Base-by-base conservation (phyloP, 148 eudicot genomes). In the Rhododendron ovatum region DNA sequence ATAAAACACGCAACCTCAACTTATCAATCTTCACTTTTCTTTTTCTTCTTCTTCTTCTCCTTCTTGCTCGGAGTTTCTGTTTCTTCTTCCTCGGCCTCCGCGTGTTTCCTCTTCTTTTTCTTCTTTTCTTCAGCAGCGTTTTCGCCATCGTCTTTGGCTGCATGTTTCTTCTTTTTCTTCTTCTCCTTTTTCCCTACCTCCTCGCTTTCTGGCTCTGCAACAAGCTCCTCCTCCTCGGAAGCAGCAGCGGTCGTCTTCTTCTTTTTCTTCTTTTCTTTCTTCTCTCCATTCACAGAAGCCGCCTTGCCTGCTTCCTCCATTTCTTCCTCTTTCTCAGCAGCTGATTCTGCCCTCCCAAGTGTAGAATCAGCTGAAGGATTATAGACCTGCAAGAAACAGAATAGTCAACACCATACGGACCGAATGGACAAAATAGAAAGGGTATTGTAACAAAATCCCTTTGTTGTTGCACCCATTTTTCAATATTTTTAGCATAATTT, bases 311-410 rank as follows among this genome's bases (percentile, higher is more conserved):
- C 89, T 90, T 88, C 89, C 43, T 41, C 78, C 63, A 61, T 55
- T 76, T 82, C 85, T 28, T 83, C 92, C 53, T 86, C 90, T 57
- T 90, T 89, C 82, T 75, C 87, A 37, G 91, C 85, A 57, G 82
- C 82, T 7, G 87, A 11, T 71, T 91, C 91, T 18, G 85, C 87
- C 82, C 85, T 88, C 67, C 93, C 92, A 67, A 95, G 67, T 85
- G 89, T 45, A n/a, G 97, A 89, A 89, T 96, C 99, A 0, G 99
- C 96, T n/a, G 99, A 91, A 71, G 97, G 93, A 88, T 96, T 96
- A 78, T 96, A 96, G 0, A 94, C 91, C 98, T 96, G 92, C 87
- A 90, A 1, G 76, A 15, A 82, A 55, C 77, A 53, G 26, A 59
- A 55, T 47, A 35, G 17, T 84, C 50, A 80, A 53, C 24, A 74